A percentile compares a stretch with the other conserved stretches of the same genome.
These are phyloP conservation scores for Tolypocladium cylindrosporum DNA, from an alignment of 2,329 filamentous ascomycete species.

Conservation along the genomic window DNA sequence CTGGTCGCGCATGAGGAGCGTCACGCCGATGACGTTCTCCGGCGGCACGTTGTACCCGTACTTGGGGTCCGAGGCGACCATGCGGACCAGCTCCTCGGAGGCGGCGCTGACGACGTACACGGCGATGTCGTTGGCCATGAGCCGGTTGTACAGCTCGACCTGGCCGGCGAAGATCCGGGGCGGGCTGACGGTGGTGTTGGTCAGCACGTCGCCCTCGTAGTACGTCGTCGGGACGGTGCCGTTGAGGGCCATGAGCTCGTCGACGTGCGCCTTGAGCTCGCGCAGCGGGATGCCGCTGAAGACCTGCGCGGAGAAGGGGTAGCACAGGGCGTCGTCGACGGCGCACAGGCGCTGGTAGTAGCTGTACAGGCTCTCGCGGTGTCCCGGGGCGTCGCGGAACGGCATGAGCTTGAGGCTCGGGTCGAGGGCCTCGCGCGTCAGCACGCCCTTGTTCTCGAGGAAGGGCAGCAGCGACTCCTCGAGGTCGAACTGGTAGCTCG, in stretches of 20 bases:
- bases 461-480: constrained; percentile 33
- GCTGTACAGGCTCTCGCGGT: constrained; percentile 32
- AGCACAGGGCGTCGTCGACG: constrained; percentile 29
- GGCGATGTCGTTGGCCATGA: constrained; percentile 31
- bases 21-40: constrained; percentile 33
- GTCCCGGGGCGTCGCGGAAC: constrained; percentile 27
- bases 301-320: constrained; percentile 31
- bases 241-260: constrained; percentile 34
- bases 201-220: constrained; percentile 21
- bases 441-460: constrained; percentile 29
- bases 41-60: constrained; percentile 35
- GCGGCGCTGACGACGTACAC: constrained; percentile 32
- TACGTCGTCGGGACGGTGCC: constrained; percentile 24
- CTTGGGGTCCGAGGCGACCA: constrained; percentile 32
- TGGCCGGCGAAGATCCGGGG: constrained; percentile 29
- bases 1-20: constrained; percentile 22
- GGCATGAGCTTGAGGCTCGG: constrained; percentile 28
- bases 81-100: constrained; percentile 33
- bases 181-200: constrained; percentile 16
- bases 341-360: constrained; percentile 34
- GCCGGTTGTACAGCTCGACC: constrained; percentile 30
- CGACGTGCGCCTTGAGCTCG: constrained; percentile 34
- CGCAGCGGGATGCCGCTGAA: constrained; percentile 31
- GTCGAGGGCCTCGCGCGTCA: constrained; percentile 30
- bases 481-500: constrained; percentile 29